Evolutionary conservation across 768 basidiomycete genomes (phyloP), one percentile per base, ranked within the genome.

Genomic region (Termitomyces sp.): DNA sequence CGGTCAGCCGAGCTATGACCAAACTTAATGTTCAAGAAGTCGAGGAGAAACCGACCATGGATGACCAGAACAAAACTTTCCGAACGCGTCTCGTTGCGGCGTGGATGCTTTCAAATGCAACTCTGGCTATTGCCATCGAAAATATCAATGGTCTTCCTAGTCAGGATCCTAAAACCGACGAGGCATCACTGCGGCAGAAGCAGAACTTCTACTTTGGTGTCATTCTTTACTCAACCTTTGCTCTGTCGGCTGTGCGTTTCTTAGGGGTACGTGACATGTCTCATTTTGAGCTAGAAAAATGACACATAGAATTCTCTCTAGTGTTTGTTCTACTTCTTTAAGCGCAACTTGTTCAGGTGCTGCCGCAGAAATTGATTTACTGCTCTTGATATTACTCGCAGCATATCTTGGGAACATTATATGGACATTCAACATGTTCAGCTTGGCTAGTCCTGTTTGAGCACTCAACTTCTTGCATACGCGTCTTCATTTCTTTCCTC

Each of bases 51-150:
- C 93, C 93, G 4, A 93, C 84, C 1, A 79, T 88, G 81, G 93
- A 95, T 69, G 93, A 95, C 68, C 79, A 87, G 72, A 95, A 95
- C 77, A 89, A 87, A 75, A 95, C 93, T 13, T 95, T 95, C 88
- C 85, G 93, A 59, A 95, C 93, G 2, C 87, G 93, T 51, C 79
- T 95, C 26, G 91, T 94, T 46, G 84, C 88, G 13, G 77, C 81
- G 56, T 93, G 93, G 93, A 89, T 93, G 84, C 73, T 80, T 47
- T 64, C 74, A 12, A 93, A 93, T 66, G 89, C 89, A 38, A 75
- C 66, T 5, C 73, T 93, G 23, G 86, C 89, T 4, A 79, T 93
- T 57, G 83, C 87, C 36, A 89, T 93, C 57, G 85, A 89, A 71
- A 91, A 84, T 63, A 75, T 89, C 63, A 88, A 87, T 63, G 88